Base-by-base conservation (phyloP, 2,329 filamentous ascomycete species). In the Fonsecaea monophora region DNA sequence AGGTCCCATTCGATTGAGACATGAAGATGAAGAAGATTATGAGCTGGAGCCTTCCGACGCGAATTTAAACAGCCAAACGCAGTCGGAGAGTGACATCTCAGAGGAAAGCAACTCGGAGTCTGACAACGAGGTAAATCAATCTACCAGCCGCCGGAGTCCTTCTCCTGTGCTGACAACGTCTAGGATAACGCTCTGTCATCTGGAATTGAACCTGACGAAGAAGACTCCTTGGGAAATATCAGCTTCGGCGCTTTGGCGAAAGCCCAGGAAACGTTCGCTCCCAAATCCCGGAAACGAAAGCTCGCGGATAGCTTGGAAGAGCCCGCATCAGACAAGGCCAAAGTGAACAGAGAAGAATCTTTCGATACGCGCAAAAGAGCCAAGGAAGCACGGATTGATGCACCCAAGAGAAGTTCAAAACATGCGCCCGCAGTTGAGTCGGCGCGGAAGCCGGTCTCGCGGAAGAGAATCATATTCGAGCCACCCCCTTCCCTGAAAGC, bases 211-310 rank as follows among this genome's bases (percentile, higher is more conserved):
- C 76, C 78, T 21, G 73, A 77, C 37, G 77, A 79, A 53, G 73
- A 75, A 73, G 71, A 77, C 4, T 76, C 79, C 38, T 78, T 89
- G 65, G 83, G 82, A 73, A 84, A 82, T 68, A 87, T 97, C 71
- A 95, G 93, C 30, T 97, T 98, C 75, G 94, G 93, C 69, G 91
- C 92, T n/a, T 83, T 97, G 48, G 92, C 92, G 70, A 92, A 92
- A 82, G 94, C 93, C 1, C 92, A 96, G 81, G 89, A 89, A 45
- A 86, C 88, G 0, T 79, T 96, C 37, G 82, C 81, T 76, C 77
- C 76, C 72, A 78, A 79, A 78, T 64, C 72, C 60, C 60, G 76
- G 73, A 69, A 73, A 56, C 64, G 71, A 37, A 73, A 73, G 68
- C 45, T 72, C 68, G 57, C 66, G 55, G 64, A 64, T 56, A 67